A percentile compares a stretch with the other conserved stretches of the same genome.
Evolutionary conservation across 1,284 basidiomycete species (phyloP).

Genomic region (Irpex sp.): DNA sequence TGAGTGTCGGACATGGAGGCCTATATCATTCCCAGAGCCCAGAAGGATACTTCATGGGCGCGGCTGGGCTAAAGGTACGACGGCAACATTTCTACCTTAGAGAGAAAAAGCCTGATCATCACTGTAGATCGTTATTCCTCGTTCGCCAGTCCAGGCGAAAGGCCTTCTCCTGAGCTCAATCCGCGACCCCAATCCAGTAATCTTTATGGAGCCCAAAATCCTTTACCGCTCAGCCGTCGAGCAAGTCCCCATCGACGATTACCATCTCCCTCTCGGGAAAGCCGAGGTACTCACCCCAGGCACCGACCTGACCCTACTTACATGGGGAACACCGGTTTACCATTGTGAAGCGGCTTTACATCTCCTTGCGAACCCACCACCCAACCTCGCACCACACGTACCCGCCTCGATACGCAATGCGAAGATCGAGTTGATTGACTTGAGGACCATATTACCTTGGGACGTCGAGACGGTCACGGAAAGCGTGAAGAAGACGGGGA

Average conservation of each 20-base stretch:
- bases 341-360: slow-evolving; percentile 79
- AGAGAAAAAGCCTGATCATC: neutral
- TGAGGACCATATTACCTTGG: slow-evolving; percentile 88
- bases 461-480: slow-evolving; percentile 78
- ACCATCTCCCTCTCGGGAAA: slow-evolving; percentile 69
- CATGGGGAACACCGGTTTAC: slow-evolving; percentile 91
- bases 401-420: slow-evolving; percentile 66
- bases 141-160: slow-evolving; percentile 93
- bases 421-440: slow-evolving; percentile 84
- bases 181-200: slow-evolving; percentile 87
- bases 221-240: slow-evolving; percentile 86
- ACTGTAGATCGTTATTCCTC: slow-evolving; percentile 77
- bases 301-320: slow-evolving; percentile 80
- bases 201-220: slow-evolving; percentile 94
- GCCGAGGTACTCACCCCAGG: slow-evolving; percentile 77
- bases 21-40: slow-evolving; percentile 93
- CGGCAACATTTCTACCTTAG: neutral
- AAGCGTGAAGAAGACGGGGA: slow-evolving; percentile 77
- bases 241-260: slow-evolving; percentile 89
- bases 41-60: slow-evolving; percentile 92
- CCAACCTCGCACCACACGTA: slow-evolving; percentile 55
- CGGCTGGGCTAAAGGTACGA: slow-evolving; percentile 79
- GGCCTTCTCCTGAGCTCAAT: slow-evolving; percentile 83
- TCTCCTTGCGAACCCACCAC: slow-evolving; percentile 50
- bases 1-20: slow-evolving; percentile 91